Conservation (phyloP, 192 early-diverging fungal species). For the Entophlyctis luteolus region DNA sequence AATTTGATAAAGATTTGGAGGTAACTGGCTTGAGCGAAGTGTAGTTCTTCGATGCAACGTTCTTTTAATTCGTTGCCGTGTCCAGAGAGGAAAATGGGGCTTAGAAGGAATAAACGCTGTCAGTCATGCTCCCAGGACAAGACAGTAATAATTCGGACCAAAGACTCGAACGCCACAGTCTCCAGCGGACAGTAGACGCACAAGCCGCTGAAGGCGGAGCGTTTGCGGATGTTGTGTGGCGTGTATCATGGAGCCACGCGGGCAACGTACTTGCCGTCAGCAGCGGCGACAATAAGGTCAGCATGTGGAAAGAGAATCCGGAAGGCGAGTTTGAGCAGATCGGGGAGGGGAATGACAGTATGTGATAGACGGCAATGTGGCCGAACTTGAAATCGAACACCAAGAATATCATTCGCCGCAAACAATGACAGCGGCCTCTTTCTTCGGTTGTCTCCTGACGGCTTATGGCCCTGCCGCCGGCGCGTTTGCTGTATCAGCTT, state of each 20-base stretch:
- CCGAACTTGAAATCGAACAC: no score
- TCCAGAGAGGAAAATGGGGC: constrained; percentile 65
- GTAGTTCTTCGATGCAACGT: not conserved
- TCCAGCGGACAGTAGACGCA: constrained; percentile 61
- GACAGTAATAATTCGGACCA: constrained; percentile 92
- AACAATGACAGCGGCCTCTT: constrained; percentile 33
- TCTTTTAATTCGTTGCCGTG: not conserved
- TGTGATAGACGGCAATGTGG: constrained; percentile 16
- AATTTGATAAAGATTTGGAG: constrained; percentile 95
- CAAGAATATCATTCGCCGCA: no score
- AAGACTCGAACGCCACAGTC: constrained; percentile 51
- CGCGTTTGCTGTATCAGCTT: constrained; percentile 68
- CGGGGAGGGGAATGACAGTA: constrained; percentile 56
- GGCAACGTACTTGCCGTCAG: constrained; percentile 96
- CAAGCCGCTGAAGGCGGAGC: constrained; percentile 64
- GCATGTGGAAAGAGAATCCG: constrained; percentile 93
- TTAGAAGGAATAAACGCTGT: constrained; percentile 76
- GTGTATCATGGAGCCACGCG: constrained; percentile 92
- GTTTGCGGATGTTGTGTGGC: constrained; percentile 97
- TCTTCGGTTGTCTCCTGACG: constrained; percentile 68
- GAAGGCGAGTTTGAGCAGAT: constrained; percentile 87
- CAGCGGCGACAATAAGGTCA: constrained; percentile 94
- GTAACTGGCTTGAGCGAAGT: constrained; percentile 27
- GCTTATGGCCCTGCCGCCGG: constrained; percentile 73
- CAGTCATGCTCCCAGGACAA: constrained; percentile 96